Percentiles rank a stretch among this genome's conserved stretches.
Conservation (phyloP, 129 eudicot genomes). For the Centaurea solstitialis region DNA sequence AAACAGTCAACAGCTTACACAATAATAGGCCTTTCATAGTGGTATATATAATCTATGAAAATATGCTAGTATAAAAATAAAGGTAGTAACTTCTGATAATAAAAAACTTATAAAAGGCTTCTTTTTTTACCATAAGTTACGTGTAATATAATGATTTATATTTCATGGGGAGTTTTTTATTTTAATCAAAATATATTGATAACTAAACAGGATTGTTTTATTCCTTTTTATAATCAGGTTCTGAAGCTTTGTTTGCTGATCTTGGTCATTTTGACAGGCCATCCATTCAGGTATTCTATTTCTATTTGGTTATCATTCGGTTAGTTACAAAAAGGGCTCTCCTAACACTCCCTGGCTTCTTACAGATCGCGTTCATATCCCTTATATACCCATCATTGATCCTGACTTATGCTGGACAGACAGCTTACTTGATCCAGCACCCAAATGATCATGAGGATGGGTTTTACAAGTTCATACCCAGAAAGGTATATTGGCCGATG, state of each 20-base stretch:
- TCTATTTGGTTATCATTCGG: conserved; percentile 9
- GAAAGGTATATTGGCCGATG: conserved; percentile 63
- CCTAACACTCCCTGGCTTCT: conserved; percentile 2
- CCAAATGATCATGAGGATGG: conserved; percentile 59
- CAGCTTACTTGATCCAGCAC: conserved; percentile 67
- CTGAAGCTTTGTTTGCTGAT: conserved; percentile 83
- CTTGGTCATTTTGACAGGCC: conserved; percentile 66
- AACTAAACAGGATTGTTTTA: background rate
- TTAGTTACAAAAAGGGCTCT: background rate
- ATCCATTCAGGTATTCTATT: conserved; percentile 59
- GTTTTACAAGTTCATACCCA: conserved; percentile 66
- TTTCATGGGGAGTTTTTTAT: background rate
- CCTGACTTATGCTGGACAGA: conserved; percentile 72
- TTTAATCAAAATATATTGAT: background rate
- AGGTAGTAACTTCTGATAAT: background rate
- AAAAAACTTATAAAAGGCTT: background rate
- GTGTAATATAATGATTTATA: background rate
- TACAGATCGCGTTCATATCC: conserved; percentile 56
- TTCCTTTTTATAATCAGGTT: conserved; percentile 36
- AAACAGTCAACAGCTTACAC: background rate
- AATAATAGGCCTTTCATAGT: background rate
- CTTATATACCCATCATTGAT: conserved; percentile 64
- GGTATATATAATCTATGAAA: background rate
- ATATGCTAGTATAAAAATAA: no score
- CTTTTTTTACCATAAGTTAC: background rate